Evolutionary conservation across 2,329 filamentous ascomycete species (phyloP).

Genomic region (Thyridium curvatum): DNA sequence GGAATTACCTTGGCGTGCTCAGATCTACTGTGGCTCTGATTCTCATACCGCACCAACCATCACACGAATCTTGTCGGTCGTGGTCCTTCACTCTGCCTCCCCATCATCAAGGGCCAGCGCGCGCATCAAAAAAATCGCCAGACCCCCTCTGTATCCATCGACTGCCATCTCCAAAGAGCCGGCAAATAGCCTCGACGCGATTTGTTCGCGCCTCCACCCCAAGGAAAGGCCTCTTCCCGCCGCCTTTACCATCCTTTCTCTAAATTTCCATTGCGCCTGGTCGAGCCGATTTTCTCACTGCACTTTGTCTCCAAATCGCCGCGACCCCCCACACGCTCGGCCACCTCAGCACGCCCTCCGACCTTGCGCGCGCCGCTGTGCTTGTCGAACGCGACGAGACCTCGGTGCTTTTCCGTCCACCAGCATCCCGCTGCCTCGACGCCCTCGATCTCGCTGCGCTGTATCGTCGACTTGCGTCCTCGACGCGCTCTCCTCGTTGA

Average conservation of each 20-base stretch:
- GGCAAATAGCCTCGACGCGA: conserved; percentile 48
- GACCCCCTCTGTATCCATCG: conserved; percentile 53
- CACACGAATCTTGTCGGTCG: conserved; percentile 42
- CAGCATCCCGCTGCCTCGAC: conserved; percentile 7
- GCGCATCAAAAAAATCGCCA: conserved; percentile 59
- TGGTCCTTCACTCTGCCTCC: conserved; percentile 38
- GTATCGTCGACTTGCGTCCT: too few species aligned
- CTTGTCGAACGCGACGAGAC: conserved; percentile 1
- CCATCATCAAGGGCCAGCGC: conserved; percentile 40
- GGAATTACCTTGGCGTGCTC: conserved; percentile 24
- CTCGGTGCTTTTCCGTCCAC: neutral
- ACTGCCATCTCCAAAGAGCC: conserved; percentile 48
- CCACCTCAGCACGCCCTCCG: neutral
- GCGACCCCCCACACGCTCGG: conserved; percentile 6
- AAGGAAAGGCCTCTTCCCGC: conserved; percentile 34
- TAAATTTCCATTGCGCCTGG: conserved; percentile 33
- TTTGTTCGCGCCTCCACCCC: conserved; percentile 39
- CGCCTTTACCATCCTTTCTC: conserved; percentile 27
- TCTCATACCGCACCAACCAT: conserved; percentile 36
- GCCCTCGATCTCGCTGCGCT: neutral
- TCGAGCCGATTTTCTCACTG: conserved; percentile 12
- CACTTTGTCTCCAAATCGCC: conserved; percentile 5
- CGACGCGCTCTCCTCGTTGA: too few species aligned
- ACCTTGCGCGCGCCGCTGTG: neutral
- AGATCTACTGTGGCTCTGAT: conserved; percentile 32